These are phyloP conservation scores for Talaromyces ruber DNA, from an alignment of 495 filamentous ascomycete species.

Conservation along the genomic window DNA sequence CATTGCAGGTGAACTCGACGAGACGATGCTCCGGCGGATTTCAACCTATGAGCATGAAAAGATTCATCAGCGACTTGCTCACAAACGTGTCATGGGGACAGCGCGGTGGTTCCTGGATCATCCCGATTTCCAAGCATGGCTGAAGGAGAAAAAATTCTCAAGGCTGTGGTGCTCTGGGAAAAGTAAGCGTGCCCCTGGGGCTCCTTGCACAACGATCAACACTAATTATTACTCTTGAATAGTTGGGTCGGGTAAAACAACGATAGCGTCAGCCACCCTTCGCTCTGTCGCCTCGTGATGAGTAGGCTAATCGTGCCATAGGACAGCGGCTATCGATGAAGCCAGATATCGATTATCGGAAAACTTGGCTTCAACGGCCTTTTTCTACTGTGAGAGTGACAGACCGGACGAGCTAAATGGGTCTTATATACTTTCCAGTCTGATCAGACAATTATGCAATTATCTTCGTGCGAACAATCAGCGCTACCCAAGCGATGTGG, in stretches of 20 bases:
- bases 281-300: background rate
- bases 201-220: background rate
- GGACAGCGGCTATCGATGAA: background rate
- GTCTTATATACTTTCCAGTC: background rate
- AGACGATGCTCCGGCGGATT: background rate
- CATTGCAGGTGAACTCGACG: background rate
- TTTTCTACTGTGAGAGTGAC: background rate
- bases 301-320: background rate
- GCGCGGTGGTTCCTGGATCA: background rate
- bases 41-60: background rate
- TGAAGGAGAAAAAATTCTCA: background rate
- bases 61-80: background rate
- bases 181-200: background rate
- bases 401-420: background rate
- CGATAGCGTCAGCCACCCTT: background rate
- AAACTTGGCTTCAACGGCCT: background rate
- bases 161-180: background rate
- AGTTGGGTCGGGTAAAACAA: background rate
- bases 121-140: background rate
- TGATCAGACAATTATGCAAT: background rate
- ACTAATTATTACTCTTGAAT: background rate
- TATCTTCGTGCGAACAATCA: background rate
- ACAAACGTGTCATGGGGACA: background rate
- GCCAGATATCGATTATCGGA: background rate
- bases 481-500: background rate